A percentile compares a stretch with the other conserved stretches of the same genome.
These are phyloP conservation scores for Santalum album DNA, from an alignment of 164 flowering plant genomes.

Conservation along the genomic window DNA sequence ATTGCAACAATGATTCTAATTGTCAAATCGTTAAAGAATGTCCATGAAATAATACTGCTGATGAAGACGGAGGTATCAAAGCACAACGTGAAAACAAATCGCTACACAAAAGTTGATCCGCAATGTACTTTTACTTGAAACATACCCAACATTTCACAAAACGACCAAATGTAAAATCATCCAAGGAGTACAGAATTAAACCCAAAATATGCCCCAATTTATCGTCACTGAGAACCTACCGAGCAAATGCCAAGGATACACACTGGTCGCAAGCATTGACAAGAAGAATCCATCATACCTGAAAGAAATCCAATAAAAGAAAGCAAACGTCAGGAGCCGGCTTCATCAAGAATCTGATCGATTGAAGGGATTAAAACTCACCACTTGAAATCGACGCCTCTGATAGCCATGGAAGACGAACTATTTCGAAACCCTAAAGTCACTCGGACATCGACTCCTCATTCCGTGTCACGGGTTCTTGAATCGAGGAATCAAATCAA, in stretches of 20 bases:
- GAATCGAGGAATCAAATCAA: slow-evolving; percentile 2
- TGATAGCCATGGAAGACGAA: slow-evolving; percentile 47
- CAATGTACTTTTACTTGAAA: not conserved
- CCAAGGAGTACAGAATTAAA: no score
- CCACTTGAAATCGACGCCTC: slow-evolving; percentile 94
- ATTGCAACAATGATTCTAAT: slow-evolving; percentile 70
- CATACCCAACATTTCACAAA: not conserved
- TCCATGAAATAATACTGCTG: not conserved
- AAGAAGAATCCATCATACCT: slow-evolving; percentile 99
- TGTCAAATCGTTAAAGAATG: slow-evolving; percentile 26
- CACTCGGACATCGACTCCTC: slow-evolving; percentile 4
- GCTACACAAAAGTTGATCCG: not conserved
- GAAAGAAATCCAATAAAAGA: slow-evolving; percentile 19
- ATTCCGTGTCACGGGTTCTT: not conserved
- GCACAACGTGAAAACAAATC: not conserved
- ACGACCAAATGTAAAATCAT: no score
- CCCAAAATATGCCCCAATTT: not conserved
- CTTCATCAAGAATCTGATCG: no score
- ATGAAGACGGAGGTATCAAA: not conserved
- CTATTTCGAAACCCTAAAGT: slow-evolving; percentile 15
- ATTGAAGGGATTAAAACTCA: slow-evolving; percentile 9
- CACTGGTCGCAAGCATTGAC: slow-evolving; percentile 94
- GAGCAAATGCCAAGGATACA: slow-evolving; percentile 58
- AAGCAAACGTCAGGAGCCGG: not conserved
- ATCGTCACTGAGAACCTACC: not conserved